A percentile compares a stretch with the other conserved stretches of the same genome.
Evolutionary conservation across 2,329 filamentous ascomycete genomes (phyloP).

Genomic region (Fusarium redolens): DNA sequence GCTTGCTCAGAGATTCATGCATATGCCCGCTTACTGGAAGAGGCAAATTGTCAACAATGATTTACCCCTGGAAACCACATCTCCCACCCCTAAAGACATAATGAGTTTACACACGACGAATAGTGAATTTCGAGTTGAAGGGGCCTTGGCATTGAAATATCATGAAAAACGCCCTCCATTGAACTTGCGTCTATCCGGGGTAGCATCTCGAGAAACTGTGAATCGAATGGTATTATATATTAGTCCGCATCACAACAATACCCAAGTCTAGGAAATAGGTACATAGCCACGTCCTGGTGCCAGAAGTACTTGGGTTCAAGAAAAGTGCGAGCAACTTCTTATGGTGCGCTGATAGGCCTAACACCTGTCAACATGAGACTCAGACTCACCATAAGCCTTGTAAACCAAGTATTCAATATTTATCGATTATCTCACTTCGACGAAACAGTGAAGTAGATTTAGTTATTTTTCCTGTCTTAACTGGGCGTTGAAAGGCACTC

Average conservation of each 20-base stretch:
- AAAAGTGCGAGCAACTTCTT: neutral
- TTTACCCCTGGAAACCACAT: neutral
- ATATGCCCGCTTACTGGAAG: slow-evolving; percentile 23
- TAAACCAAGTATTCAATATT: neutral
- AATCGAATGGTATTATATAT: neutral
- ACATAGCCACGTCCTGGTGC: neutral
- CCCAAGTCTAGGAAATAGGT: neutral
- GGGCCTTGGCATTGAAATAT: neutral
- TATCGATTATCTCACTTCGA: neutral
- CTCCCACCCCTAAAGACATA: neutral
- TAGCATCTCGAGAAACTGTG: neutral
- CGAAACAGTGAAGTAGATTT: neutral
- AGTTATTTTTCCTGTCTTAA: neutral
- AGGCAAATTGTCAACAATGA: slow-evolving; percentile 16
- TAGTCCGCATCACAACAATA: neutral
- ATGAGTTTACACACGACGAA: neutral
- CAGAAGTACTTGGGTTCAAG: neutral
- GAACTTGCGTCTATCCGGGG: neutral
- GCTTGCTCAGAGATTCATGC: slow-evolving; percentile 15
- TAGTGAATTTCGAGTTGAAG: neutral
- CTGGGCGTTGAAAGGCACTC: neutral
- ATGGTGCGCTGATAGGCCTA: neutral
- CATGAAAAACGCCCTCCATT: neutral
- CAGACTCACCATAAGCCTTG: neutral
- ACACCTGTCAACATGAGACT: neutral